Conservation (phyloP, 352 stramenopile genomes). For the Stramenopiles sp. region DNA sequence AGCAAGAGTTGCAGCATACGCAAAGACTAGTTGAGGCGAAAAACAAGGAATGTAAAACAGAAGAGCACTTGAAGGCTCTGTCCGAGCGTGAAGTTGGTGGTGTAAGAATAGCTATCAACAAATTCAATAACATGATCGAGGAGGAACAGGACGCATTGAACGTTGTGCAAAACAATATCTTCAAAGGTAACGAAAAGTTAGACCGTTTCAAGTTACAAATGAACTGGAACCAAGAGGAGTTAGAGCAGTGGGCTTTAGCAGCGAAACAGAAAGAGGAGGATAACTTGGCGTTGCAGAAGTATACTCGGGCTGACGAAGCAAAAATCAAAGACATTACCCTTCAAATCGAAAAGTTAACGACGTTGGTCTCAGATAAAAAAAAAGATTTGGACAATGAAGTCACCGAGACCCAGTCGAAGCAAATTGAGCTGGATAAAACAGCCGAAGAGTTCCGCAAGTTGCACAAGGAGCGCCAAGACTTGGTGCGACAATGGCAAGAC, state of each 20-base stretch:
- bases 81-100: constrained; percentile 62
- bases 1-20: constrained; percentile 78
- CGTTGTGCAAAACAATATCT: constrained; percentile 63
- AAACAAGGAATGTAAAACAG: constrained; percentile 66
- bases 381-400: constrained; percentile 42
- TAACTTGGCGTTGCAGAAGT: constrained; percentile 68
- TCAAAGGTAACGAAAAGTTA: constrained; percentile 74
- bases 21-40: constrained; percentile 73
- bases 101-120: constrained; percentile 34
- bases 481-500: constrained; percentile 80
- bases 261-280: constrained; percentile 88
- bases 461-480: constrained; percentile 71
- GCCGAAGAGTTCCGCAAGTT: constrained; percentile 72
- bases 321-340: constrained; percentile 83
- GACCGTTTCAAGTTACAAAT: constrained; percentile 86
- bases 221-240: constrained; percentile 93
- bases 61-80: constrained; percentile 75
- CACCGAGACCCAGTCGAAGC: constrained; percentile 76
- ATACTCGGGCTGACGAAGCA: constrained; percentile 68
- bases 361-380: constrained; percentile 49
- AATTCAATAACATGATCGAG: constrained; percentile 39
- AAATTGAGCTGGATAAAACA: constrained; percentile 85
- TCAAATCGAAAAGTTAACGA: constrained; percentile 74
- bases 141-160: constrained; percentile 61
- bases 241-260: constrained; percentile 85